Evolutionary conservation across 345 rosid species (phyloP).

Genomic region (Gossypium ekmanianum): DNA sequence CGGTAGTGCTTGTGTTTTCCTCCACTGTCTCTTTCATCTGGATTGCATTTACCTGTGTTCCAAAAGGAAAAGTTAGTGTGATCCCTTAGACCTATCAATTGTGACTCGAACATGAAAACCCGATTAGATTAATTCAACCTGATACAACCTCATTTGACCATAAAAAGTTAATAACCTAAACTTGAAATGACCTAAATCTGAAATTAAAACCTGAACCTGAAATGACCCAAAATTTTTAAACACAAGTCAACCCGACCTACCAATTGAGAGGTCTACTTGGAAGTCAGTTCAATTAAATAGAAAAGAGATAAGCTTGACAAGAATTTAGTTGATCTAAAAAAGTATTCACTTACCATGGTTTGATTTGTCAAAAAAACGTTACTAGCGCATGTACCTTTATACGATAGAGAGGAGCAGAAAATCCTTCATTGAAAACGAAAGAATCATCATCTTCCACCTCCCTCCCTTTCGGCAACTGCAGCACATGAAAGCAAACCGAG

Average conservation of each 20-base stretch:
- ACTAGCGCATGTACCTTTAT: conserved; percentile 51
- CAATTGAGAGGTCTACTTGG: neutral
- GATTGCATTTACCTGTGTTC: conserved; percentile 89
- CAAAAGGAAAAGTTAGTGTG: neutral
- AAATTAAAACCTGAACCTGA: too few relatives aligned
- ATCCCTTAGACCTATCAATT: too few relatives aligned
- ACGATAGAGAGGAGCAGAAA: conserved; percentile 75
- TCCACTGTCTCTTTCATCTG: conserved; percentile 99
- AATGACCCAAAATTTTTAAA: too few relatives aligned
- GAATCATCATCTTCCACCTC: conserved; percentile 89
- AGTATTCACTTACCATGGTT: neutral
- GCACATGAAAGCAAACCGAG: conserved; percentile 2
- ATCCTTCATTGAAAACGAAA: conserved; percentile 73
- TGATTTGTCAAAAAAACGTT: neutral
- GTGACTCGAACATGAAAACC: too few relatives aligned
- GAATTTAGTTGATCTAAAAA: neutral
- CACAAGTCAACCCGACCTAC: too few relatives aligned
- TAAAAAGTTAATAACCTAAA: too few relatives aligned
- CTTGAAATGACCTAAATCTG: too few relatives aligned
- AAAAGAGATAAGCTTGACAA: neutral
- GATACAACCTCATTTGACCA: too few relatives aligned
- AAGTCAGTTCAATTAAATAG: neutral
- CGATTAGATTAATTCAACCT: too few relatives aligned
- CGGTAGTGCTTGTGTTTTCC: conserved; percentile 94
- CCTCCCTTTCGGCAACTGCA: conserved; percentile 85